Percentiles rank a stretch among this genome's conserved stretches.
phyloP scores from a whole-genome alignment of 352 stramenopile species.

The Globisporangium barbulae region DNA sequence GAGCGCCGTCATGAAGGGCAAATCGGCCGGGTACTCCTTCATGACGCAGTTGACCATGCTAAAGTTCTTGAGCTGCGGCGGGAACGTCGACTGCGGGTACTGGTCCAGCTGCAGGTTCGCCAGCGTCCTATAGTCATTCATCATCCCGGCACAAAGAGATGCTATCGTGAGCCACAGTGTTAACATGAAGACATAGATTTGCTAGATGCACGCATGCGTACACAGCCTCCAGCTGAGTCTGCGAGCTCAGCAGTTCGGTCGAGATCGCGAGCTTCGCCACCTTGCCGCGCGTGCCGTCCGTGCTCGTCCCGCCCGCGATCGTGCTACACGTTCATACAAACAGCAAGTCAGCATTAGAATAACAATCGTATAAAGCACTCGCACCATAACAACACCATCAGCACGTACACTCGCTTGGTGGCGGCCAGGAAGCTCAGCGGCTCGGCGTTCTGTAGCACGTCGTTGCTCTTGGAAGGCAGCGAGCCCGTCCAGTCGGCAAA shows the following conservation, averaged over 20 bases:
- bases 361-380: not conserved
- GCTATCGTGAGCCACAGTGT: not conserved
- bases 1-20: constrained; percentile 48
- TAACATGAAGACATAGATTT: no score
- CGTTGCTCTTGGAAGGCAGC: constrained; percentile 31
- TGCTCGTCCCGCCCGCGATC: constrained; percentile 47
- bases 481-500: constrained; percentile 24
- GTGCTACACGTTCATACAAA: constrained; percentile 20
- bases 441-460: constrained; percentile 32
- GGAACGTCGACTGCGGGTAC: constrained; percentile 48
- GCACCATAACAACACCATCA: not conserved
- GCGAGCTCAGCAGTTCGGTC: constrained; percentile 26
- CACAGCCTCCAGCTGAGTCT: constrained; percentile 40
- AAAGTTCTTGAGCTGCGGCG: constrained; percentile 41
- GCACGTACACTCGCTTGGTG: constrained; percentile 32
- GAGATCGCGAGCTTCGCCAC: constrained; percentile 37
- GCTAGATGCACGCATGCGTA: constrained; percentile 14
- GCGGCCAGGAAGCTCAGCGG: constrained; percentile 26
- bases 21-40: constrained; percentile 45
- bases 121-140: constrained; percentile 29
- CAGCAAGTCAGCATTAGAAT: not conserved
- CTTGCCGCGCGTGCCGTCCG: constrained; percentile 37
- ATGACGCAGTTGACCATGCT: constrained; percentile 60
- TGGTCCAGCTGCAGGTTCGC: constrained; percentile 48
- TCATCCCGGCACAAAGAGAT: constrained; percentile 10